Percentiles rank a stretch among this genome's conserved stretches.
Conservation (phyloP, 2,329 filamentous ascomycete species). For the Paracoccidioides lutzii region DNA sequence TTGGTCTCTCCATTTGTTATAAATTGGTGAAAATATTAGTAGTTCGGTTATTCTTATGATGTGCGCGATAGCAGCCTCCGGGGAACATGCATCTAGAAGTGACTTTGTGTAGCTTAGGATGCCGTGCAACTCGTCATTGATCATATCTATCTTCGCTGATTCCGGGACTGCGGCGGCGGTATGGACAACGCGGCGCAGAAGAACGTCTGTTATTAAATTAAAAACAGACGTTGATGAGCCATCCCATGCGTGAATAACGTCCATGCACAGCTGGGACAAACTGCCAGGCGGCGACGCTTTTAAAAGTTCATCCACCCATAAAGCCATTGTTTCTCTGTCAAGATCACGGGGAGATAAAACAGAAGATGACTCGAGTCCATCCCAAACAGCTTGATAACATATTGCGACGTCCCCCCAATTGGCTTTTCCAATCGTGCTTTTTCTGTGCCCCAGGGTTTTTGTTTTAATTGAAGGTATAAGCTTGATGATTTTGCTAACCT, state of each 20-base stretch:
- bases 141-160: background rate
- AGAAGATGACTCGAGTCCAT: slow-evolving; percentile 24
- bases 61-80: slow-evolving; percentile 16
- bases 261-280: slow-evolving; percentile 17
- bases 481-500: slow-evolving; percentile 23
- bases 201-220: slow-evolving; percentile 11
- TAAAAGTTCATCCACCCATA: slow-evolving; percentile 22
- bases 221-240: background rate
- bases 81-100: slow-evolving; percentile 14
- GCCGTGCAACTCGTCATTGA: background rate
- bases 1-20: slow-evolving; percentile 9
- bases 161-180: slow-evolving; percentile 2
- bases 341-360: slow-evolving; percentile 24
- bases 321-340: slow-evolving; percentile 16
- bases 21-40: slow-evolving; percentile 15
- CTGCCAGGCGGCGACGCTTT: slow-evolving; percentile 6
- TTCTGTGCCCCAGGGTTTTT: slow-evolving; percentile 6
- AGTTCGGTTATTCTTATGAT: slow-evolving; percentile 24
- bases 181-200: slow-evolving; percentile 17
- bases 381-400: slow-evolving; percentile 24
- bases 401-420: slow-evolving; percentile 12
- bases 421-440: slow-evolving; percentile 1
- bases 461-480: slow-evolving; percentile 14
- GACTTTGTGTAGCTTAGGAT: slow-evolving; percentile 7
- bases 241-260: slow-evolving; percentile 14